Evolutionary conservation across 371 early-diverging fungal genomes (phyloP).

Genomic region (Apophysomyces sp.): DNA sequence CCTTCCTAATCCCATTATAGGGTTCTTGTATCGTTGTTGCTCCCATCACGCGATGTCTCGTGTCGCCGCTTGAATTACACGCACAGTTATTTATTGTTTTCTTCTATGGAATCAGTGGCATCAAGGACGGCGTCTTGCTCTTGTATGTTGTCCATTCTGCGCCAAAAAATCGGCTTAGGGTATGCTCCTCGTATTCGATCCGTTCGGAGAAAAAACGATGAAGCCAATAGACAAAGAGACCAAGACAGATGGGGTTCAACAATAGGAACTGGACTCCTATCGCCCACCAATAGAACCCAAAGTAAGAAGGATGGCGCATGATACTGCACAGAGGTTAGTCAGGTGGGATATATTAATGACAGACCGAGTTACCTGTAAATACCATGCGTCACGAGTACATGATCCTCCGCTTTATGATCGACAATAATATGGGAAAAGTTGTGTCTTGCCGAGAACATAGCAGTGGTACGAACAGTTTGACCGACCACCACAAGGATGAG

Average conservation of each 20-base stretch:
- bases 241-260: conserved; percentile 72
- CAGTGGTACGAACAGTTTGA: conserved; percentile 69
- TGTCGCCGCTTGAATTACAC: background rate
- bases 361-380: conserved; percentile 83
- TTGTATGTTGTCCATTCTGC: conserved; percentile 56
- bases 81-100: background rate
- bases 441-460: conserved; percentile 78
- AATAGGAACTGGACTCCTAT: conserved; percentile 69
- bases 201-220: conserved; percentile 72
- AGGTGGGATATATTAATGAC: background rate
- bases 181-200: conserved; percentile 75
- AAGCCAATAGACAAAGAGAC: conserved; percentile 62
- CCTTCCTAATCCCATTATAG: background rate
- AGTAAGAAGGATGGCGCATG: conserved; percentile 90
- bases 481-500: conserved; percentile 58
- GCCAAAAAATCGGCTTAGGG: conserved; percentile 77
- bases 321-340: conserved; percentile 23
- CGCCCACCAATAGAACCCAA: conserved; percentile 89
- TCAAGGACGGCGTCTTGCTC: conserved; percentile 36
- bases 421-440: conserved; percentile 83
- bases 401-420: conserved; percentile 60
- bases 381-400: conserved; percentile 76
- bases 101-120: conserved; percentile 41
- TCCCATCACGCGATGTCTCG: background rate
- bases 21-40: background rate